Conservation (phyloP, 2,329 filamentous ascomycete genomes). For the Aphanocladium album region DNA sequence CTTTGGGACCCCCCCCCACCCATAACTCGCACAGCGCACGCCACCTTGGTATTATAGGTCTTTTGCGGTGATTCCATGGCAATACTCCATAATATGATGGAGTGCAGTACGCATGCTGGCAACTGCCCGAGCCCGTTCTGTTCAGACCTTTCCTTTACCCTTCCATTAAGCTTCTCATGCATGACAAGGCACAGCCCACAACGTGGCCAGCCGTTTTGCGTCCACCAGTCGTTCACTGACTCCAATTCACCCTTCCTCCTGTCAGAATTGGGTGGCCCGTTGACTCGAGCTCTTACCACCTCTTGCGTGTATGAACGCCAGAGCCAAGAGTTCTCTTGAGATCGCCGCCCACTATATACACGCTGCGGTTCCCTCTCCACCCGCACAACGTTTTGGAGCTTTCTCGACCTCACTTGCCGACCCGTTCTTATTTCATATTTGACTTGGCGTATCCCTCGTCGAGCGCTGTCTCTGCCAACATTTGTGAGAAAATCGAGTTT, state of each 20-base stretch:
- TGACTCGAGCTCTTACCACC: neutral
- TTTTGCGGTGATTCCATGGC: constrained; percentile 9
- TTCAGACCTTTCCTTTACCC: constrained; percentile 5
- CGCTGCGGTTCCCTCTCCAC: constrained; percentile 4
- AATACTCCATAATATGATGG: constrained; percentile 13
- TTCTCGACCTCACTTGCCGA: constrained; percentile 1
- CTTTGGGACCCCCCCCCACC: neutral
- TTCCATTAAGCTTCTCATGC: constrained; percentile 9
- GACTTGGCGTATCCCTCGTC: neutral
- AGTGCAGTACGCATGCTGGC: constrained; percentile 5
- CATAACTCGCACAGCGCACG: neutral
- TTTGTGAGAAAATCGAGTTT: neutral
- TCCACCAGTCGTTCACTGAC: neutral
- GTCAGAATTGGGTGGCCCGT: neutral
- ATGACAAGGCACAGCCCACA: constrained; percentile 8
- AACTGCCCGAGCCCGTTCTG: constrained; percentile 5
- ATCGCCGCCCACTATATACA: constrained; percentile 13
- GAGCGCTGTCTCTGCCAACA: neutral
- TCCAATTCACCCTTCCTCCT: neutral
- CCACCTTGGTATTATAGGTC: constrained; percentile 9
- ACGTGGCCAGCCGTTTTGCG: neutral
- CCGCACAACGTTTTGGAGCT: neutral
- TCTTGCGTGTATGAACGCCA: neutral
- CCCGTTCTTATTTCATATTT: neutral
- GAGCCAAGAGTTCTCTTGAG: constrained; percentile 7